phyloP scores from a whole-genome alignment of 2,329 filamentous ascomycete species.

The Didymosphaeria variabile region DNA sequence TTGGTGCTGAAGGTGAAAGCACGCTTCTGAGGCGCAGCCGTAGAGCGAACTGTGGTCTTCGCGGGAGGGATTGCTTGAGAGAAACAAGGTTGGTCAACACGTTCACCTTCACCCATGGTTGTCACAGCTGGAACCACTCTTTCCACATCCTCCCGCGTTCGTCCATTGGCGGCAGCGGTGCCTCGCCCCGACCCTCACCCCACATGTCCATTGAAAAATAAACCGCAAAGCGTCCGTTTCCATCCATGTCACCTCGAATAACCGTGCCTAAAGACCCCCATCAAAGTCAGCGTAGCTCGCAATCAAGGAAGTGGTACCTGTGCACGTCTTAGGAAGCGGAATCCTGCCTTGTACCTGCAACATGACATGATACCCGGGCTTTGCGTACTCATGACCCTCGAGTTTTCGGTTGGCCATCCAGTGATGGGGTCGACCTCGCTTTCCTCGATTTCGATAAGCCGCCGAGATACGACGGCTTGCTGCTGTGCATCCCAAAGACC shows the following conservation, averaged over 20 bases:
- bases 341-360: neutral
- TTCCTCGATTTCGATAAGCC: conserved; percentile 35
- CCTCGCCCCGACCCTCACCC: conserved; percentile 23
- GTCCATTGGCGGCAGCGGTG: conserved; percentile 19
- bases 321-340: neutral
- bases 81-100: neutral
- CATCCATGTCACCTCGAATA: conserved; percentile 21
- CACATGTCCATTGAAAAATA: conserved; percentile 21
- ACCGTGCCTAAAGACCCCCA: conserved; percentile 2
- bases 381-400: conserved; percentile 18
- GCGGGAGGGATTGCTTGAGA: too few relatives aligned
- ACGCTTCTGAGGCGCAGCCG: too few relatives aligned
- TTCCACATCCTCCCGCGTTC: conserved; percentile 19
- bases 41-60: too few relatives aligned
- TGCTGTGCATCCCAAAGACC: conserved; percentile 32
- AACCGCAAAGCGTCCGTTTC: conserved; percentile 19
- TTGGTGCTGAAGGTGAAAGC: too few relatives aligned
- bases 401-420: conserved; percentile 28
- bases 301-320: neutral
- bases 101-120: neutral
- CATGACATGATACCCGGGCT: neutral
- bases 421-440: conserved; percentile 26
- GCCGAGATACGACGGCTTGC: conserved; percentile 25
- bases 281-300: neutral
- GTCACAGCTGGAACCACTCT: conserved; percentile 24